Evolutionary conservation across 768 basidiomycete genomes (phyloP), one percentile per base, ranked within the genome.

Genomic region (Kwoniella sp.): DNA sequence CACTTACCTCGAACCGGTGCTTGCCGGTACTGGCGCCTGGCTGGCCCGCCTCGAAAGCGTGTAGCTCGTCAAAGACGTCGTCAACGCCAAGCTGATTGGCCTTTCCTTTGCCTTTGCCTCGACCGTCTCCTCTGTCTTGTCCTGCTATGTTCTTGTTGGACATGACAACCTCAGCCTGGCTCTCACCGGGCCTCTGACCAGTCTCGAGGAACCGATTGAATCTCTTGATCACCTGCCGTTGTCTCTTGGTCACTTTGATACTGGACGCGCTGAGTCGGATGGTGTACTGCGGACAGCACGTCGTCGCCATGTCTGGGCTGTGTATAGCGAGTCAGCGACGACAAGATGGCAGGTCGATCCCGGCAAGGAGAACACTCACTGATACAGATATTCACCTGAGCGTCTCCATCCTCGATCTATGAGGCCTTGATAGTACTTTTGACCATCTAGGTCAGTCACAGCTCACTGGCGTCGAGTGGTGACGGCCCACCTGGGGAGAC

Each of bases 271-370:
- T 57, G 4, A 70, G 52, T 2, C 82, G 88, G 71, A 96, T 96
- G 3, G 93, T 89, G 69, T 95, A 93, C 60, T 90, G 87, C 0
- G 92, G 89, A 70, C 93, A 98, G 69, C 93, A 96, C 9, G 89
- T 85, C 5, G 75, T 70, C 57, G 77, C 80, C 73, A 92, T 77
- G 71, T 92, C 84, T 3, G 91, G 91, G 57, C 88, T 89, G 41
- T 20, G n/a, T 5, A 36, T 15, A 36, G 5, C 34, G 34, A 36
- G 34, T 6, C 38, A 40, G 19, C 31, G 31, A 32, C 31, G 31
- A 32, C 19, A 15, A 8, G 37, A n/a, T n/a, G 17, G 17, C 37
- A 29, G 32, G 9, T 8, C 15, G 15, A 19, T 32, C 31, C n/a
- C n/a, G n/a, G n/a, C n/a, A n/a, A n/a, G n/a, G n/a, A n/a, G 28